Conservation (phyloP, 2,329 filamentous ascomycete species). For the Monosporascus sp. region DNA sequence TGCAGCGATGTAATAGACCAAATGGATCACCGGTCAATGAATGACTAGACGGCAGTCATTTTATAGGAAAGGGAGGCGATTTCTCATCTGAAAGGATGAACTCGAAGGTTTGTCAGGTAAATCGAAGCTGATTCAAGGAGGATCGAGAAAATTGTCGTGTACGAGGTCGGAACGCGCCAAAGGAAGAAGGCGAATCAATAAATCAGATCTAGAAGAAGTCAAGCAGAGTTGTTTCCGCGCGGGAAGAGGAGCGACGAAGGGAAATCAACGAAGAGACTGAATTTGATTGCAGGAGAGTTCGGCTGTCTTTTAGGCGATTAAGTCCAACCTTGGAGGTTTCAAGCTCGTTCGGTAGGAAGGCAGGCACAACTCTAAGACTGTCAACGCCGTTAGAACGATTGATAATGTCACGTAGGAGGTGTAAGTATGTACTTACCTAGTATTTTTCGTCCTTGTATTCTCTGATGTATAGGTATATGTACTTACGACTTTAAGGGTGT, state of each 20-base stretch:
- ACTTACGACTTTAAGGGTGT: too few relatives aligned
- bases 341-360: background rate
- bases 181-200: too few relatives aligned
- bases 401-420: background rate
- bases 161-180: too few relatives aligned
- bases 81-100: background rate
- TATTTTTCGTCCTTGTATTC: too few relatives aligned
- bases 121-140: background rate
- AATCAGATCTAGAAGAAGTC: too few relatives aligned
- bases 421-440: background rate
- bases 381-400: background rate
- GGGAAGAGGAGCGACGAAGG: background rate
- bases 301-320: background rate
- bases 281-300: background rate
- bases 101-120: background rate
- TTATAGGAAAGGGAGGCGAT: background rate
- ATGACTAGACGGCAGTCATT: background rate
- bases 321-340: background rate
- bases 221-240: too few relatives aligned
- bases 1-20: background rate
- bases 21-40: background rate
- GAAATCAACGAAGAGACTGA: background rate
- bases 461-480: too few relatives aligned
- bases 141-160: too few relatives aligned
- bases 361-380: background rate